Conservation (phyloP, 2,329 filamentous ascomycete genomes). For the Diaporthe amygdali region DNA sequence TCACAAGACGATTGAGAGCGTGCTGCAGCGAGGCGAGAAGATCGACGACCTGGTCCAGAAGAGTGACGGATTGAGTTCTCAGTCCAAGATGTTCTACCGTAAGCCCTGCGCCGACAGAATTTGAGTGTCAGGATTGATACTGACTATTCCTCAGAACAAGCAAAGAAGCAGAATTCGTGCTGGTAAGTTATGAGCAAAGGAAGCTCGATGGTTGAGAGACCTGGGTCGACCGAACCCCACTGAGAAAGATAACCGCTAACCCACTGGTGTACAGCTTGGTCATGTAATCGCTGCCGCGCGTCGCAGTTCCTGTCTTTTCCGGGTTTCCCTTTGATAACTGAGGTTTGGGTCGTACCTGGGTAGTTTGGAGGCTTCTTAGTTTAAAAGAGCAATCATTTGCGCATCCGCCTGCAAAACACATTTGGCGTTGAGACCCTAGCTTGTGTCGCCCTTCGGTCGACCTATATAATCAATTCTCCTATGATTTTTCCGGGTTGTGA, state of each 20-base stretch:
- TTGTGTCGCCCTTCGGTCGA: neutral
- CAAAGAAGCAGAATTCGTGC: conserved; percentile 83
- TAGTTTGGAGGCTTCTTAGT: neutral
- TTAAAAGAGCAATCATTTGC: neutral
- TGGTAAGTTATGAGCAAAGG: conserved; percentile 43
- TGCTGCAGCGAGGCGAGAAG: conserved; percentile 91
- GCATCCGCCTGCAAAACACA: neutral
- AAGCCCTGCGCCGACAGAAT: conserved; percentile 35
- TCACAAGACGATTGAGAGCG: conserved; percentile 94
- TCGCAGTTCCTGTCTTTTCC: conserved; percentile 1
- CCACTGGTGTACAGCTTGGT: neutral
- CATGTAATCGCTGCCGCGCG: conserved; percentile 16
- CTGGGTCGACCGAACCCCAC: too few relatives aligned
- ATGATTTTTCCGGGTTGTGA: neutral
- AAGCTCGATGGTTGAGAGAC: neutral
- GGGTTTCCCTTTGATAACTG: neutral
- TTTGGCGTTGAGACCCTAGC: conserved; percentile 2
- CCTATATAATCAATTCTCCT: conserved; percentile 11
- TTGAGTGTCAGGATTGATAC: neutral
- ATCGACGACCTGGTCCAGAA: conserved; percentile 93
- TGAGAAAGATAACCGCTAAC: neutral
- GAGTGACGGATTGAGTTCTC: conserved; percentile 85
- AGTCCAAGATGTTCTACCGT: conserved; percentile 99
- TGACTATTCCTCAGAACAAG: conserved; percentile 52
- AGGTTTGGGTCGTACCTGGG: neutral